phyloP scores from a whole-genome alignment of 768 basidiomycete species.

The Boletellus ananas region DNA sequence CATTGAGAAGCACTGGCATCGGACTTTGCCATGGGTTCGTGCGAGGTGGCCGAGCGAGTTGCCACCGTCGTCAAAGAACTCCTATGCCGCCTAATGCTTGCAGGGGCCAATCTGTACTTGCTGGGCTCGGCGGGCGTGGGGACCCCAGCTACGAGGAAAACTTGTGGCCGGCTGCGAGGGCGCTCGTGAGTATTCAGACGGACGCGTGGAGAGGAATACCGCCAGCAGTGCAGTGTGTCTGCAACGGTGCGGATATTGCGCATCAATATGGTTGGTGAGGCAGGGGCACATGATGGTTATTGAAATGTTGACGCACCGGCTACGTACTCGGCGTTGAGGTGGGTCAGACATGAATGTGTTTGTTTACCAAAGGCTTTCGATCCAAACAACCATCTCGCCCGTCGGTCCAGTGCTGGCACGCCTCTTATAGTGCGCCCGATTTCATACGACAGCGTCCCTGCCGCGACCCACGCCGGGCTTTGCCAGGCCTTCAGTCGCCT shows the following conservation, averaged over 20 bases:
- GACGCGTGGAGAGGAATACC: slow-evolving; percentile 15
- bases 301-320: slow-evolving; percentile 14
- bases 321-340: slow-evolving; percentile 17
- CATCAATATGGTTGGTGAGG: slow-evolving; percentile 13
- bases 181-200: slow-evolving; percentile 10
- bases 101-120: slow-evolving; percentile 4
- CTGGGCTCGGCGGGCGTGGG: slow-evolving; percentile 6
- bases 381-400: slow-evolving; percentile 25
- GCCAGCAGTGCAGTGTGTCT: slow-evolving; percentile 9
- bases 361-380: slow-evolving; percentile 27
- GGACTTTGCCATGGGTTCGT: slow-evolving; percentile 5
- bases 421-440: not conserved
- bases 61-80: not conserved
- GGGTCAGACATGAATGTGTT: slow-evolving; percentile 15
- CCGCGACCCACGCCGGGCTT: not conserved
- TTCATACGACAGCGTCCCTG: not conserved
- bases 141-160: slow-evolving; percentile 17
- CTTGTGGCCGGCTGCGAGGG: slow-evolving; percentile 24
- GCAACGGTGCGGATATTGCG: slow-evolving; percentile 28
- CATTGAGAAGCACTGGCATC: slow-evolving; percentile 2
- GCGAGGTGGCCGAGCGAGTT: not conserved
- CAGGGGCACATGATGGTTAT: slow-evolving; percentile 4
- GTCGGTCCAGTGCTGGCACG: not conserved
- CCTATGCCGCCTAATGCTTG: not conserved
- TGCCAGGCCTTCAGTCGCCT: not conserved